These are phyloP conservation scores for Dysphania ambrosioides DNA, from an alignment of 148 eudicot genomes.

Conservation along the genomic window DNA sequence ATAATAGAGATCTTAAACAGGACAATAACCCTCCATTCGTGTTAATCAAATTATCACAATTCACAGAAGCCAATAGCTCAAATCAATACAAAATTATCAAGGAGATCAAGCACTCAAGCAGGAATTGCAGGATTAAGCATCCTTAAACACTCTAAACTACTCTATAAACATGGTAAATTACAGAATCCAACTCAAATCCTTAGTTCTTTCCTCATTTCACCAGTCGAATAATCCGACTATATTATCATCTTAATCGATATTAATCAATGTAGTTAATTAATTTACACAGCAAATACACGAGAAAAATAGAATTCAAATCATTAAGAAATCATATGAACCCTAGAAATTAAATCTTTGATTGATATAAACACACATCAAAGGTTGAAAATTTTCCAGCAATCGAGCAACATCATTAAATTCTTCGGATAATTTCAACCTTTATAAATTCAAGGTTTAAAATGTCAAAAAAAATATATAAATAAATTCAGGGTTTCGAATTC, in stretches of 20 bases:
- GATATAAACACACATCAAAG: not conserved
- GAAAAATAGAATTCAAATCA: not conserved
- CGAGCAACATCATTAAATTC: too few relatives aligned
- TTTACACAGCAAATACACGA: too few relatives aligned
- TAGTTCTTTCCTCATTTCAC: not conserved
- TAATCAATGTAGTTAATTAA: too few relatives aligned
- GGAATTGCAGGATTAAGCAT: not conserved
- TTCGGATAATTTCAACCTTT: too few relatives aligned
- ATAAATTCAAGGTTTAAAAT: too few relatives aligned
- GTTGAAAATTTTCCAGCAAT: too few relatives aligned
- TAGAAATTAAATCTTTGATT: not conserved
- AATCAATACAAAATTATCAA: not conserved
- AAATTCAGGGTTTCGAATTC: not conserved
- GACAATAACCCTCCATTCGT: not conserved
- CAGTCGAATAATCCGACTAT: not conserved
- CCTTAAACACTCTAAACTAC: not conserved
- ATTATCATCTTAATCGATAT: not conserved
- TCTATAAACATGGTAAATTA: too few relatives aligned
- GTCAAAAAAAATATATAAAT: too few relatives aligned
- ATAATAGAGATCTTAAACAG: too few relatives aligned
- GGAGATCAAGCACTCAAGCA: not conserved
- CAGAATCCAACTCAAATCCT: not conserved
- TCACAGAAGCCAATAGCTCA: too few relatives aligned
- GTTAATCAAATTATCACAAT: not conserved
- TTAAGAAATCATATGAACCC: not conserved